Conservation (phyloP, 2,329 filamentous ascomycete species). For the Microdochium trichocladiopsis region DNA sequence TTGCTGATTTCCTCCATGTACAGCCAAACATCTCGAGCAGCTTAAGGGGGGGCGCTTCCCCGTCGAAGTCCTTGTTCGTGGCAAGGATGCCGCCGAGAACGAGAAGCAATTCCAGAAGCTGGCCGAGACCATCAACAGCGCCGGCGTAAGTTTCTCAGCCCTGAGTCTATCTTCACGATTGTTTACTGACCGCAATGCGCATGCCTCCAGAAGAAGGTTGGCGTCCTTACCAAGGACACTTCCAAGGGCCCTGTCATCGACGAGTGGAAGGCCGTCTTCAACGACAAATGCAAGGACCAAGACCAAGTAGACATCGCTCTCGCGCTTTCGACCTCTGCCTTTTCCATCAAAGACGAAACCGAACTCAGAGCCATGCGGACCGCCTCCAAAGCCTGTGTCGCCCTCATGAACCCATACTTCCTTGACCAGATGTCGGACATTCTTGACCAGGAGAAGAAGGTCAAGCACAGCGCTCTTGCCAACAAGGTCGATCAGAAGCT, state of each 20-base stretch:
- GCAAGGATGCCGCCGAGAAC: slow-evolving; percentile 88
- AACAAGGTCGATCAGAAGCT: slow-evolving; percentile 86
- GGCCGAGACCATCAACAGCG: slow-evolving; percentile 76
- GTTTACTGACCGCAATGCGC: no score
- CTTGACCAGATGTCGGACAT: slow-evolving; percentile 97
- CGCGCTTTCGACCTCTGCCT: slow-evolving; percentile 74
- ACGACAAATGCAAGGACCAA: slow-evolving; percentile 72
- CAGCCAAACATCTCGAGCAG: slow-evolving; percentile 87
- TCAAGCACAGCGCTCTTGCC: slow-evolving; percentile 81
- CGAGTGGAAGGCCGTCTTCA: slow-evolving; percentile 86
- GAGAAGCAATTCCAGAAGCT: slow-evolving; percentile 84
- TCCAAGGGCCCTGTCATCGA: slow-evolving; percentile 86
- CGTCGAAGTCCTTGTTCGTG: slow-evolving; percentile 83
- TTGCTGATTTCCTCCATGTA: slow-evolving; percentile 15
- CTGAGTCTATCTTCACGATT: no score
- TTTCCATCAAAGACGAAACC: slow-evolving; percentile 90
- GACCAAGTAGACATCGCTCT: slow-evolving; percentile 82
- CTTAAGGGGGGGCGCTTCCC: slow-evolving; percentile 89
- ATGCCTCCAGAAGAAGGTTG: slow-evolving; percentile 92
- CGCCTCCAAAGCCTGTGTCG: slow-evolving; percentile 87
- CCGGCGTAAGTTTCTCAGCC: slow-evolving; percentile 59
- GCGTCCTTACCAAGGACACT: slow-evolving; percentile 75
- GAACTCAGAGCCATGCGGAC: slow-evolving; percentile 92
- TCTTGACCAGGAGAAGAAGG: slow-evolving; percentile 93
- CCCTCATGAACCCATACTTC: slow-evolving; percentile 92